Evolutionary conservation across 2,329 filamentous ascomycete genomes (phyloP), one percentile per base, ranked within the genome.

Genomic region (Ophioceras dolichostomum): DNA sequence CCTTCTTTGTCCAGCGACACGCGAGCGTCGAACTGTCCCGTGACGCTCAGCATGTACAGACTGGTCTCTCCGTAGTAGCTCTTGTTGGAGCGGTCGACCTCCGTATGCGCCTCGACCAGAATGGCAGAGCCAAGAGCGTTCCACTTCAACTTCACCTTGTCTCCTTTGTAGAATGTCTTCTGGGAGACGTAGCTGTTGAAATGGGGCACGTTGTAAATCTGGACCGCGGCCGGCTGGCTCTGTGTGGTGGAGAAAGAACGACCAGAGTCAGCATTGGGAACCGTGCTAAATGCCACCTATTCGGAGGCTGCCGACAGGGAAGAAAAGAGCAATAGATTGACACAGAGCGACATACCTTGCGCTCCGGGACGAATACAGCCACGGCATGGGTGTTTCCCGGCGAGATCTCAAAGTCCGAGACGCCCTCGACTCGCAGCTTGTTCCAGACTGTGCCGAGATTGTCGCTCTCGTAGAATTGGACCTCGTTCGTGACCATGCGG

Each of bases 31-130:
- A 96, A 93, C 34, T 80, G 78, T 44, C 88, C 89, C 53, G 83
- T 93, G 45, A 87, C 83, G 59, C 85, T 94, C 45, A 98, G 73
- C 48, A 98, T 73, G 64, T 96, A 96, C 55, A 98, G 78, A 45
- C 85, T 96, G 9, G 91, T 96, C 67, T 98, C 91, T 55, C 91
- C 91, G 51, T 98, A 98, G 67, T 98, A 98, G 63, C 86, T 95
- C 76, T 96, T 96, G 62, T 93, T 93, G 41, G 87, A 87, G 66
- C 91, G 93, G 64, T 98, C 91, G 38, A 96, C 91, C 45, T 98
- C 91, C 22, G 91, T 98, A 67, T 96, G 88, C 39, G 91, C 89
- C 52, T 98, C 75, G 47, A 96, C 89, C 53, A 98, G 83, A 55
- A 96, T 62, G 56, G 81, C 89, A 27, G 88, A 94, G 37, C 91